Base-by-base conservation (phyloP, 495 filamentous ascomycete genomes). In the Aspergillus biplanus region DNA sequence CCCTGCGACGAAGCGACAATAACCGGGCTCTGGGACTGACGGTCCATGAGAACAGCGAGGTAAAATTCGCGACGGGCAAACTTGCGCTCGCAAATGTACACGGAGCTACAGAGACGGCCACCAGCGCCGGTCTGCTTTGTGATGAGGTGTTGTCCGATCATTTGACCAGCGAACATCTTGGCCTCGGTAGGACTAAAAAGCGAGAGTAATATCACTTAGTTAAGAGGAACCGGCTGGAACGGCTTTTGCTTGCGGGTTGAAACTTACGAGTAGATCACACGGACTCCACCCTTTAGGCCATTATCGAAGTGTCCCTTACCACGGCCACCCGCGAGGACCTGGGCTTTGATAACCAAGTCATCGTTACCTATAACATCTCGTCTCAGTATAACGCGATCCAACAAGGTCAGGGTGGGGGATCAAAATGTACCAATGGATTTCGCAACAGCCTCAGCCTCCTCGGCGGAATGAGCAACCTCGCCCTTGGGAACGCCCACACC, bases 61-160 rank as follows among this genome's bases (percentile, higher is more conserved):
- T 99, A 99, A 86, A 98, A 99, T 82, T 99, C 95, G 71, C 96
- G 89, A 63, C 95, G 92, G 68, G 95, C 95, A 70, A 98, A 99
- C 84, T 99, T 99, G 84, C 95, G 92, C 85, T 99, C 95, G 81
- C 92, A 95, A 76, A 99, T 97, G 82, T 95, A 97, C 69, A 99
- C 95, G 59, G 92, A 83, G 78, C 93, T 97, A 83, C 95, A 99
- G 72, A 93, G 84, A 75, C 94, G 92, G 73, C 95, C 95, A 64
- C 75, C 82, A 62, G 92, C 90, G 73, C 95, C 95, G 57, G 96
- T 99, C 83, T 99, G 95, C 86, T 99, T 99, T 76, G 95, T 99
- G 79, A 99, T 88, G 79, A 99, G 92, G 80, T 97, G 97, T 78
- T 99, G 95, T 68, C 95, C 95, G 80, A 99, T 97, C 95, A 99